phyloP scores from a whole-genome alignment of 169 alveolate species.

The Condylostoma magnum region DNA sequence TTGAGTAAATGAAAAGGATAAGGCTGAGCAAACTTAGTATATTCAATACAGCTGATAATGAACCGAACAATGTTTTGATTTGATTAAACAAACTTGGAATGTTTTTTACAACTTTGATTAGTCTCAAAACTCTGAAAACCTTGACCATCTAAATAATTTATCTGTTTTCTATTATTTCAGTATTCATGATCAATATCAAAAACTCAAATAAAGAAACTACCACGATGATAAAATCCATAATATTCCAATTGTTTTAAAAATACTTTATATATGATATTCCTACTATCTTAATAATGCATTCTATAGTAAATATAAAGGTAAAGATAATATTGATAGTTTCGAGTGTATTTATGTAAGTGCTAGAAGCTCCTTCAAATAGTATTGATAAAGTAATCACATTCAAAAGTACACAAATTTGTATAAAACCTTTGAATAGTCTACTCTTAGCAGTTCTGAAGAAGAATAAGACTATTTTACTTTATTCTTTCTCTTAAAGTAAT shows the following conservation, averaged over 20 bases:
- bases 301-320: not conserved
- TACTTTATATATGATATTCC: not conserved
- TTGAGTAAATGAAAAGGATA: constrained; percentile 70
- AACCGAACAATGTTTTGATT: no score
- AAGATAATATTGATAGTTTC: not conserved
- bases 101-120: not conserved
- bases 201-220: not conserved
- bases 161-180: not conserved
- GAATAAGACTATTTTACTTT: not conserved
- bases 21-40: constrained; percentile 64
- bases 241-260: constrained; percentile 54
- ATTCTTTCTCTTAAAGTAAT: not conserved
- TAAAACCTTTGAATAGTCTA: not conserved
- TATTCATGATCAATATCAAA: not conserved
- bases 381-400: not conserved
- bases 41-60: constrained; percentile 70
- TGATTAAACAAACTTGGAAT: no score
- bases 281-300: not conserved
- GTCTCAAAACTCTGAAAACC: not conserved
- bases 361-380: not conserved
- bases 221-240: constrained; percentile 34
- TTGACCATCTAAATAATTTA: not conserved
- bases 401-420: not conserved
- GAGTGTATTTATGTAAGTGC: not conserved
- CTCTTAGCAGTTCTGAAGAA: not conserved